Evolutionary conservation across 2,329 filamentous ascomycete genomes (phyloP).

Genomic region (Phyllosticta citriasiana): DNA sequence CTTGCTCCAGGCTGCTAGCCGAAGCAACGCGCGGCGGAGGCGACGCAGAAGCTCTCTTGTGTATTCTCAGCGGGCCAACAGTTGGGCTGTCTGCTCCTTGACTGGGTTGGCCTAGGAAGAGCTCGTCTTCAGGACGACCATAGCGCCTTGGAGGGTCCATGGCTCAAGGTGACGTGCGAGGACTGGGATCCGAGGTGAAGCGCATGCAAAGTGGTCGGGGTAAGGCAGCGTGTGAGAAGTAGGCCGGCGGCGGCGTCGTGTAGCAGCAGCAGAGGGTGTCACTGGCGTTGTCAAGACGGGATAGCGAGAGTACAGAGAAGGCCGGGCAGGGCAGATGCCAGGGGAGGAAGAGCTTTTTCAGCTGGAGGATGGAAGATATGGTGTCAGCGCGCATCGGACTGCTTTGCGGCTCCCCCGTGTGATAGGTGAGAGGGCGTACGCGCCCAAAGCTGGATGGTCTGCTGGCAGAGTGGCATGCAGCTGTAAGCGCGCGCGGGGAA

Average conservation of each 20-base stretch:
- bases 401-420: background rate
- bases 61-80: constrained; percentile 74
- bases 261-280: constrained; percentile 1
- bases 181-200: background rate
- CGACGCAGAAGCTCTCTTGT: constrained; percentile 54
- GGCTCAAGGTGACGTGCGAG: background rate
- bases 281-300: background rate
- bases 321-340: background rate
- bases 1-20: constrained; percentile 50
- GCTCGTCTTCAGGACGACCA: constrained; percentile 67
- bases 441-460: background rate
- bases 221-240: constrained; percentile 1
- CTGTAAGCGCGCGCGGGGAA: background rate
- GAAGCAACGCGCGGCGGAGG: constrained; percentile 47
- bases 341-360: background rate
- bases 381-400: background rate
- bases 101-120: constrained; percentile 53
- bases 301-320: background rate
- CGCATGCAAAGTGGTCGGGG: constrained; percentile 1
- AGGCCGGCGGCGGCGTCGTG: background rate
- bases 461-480: background rate
- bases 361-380: background rate
- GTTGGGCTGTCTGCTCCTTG: constrained; percentile 58
- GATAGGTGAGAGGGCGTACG: background rate
- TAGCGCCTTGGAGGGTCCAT: constrained; percentile 43